A percentile compares a stretch with the other conserved stretches of the same genome.
Evolutionary conservation across 2,329 filamentous ascomycete species (phyloP).

Genomic region (Diplocarpon rosae): DNA sequence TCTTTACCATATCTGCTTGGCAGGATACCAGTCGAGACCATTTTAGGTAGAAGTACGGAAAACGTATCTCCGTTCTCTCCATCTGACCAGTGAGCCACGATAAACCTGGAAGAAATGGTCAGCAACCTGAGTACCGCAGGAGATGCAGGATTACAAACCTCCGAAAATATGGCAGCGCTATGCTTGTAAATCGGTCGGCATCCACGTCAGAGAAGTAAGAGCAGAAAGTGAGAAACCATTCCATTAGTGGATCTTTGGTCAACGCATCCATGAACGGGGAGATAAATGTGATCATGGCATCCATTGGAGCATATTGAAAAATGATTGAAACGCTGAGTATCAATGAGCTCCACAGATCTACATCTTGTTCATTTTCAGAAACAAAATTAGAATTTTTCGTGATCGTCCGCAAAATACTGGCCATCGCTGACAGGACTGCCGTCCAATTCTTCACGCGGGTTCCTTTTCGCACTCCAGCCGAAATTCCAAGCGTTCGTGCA

Average conservation of each 20-base stretch:
- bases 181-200: constrained; percentile 59
- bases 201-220: constrained; percentile 68
- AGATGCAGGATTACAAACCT: constrained; percentile 35
- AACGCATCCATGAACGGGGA: constrained; percentile 54
- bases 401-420: constrained; percentile 39
- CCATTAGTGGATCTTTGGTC: constrained; percentile 52
- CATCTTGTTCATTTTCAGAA: constrained; percentile 24
- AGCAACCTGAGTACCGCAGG: constrained; percentile 8
- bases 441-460: constrained; percentile 64
- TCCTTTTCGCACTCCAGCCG: constrained; percentile 74
- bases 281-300: constrained; percentile 62
- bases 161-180: constrained; percentile 75
- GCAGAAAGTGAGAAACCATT: constrained; percentile 77
- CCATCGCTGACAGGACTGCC: constrained; percentile 44
- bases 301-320: constrained; percentile 68
- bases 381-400: constrained; percentile 29
- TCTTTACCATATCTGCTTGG: constrained; percentile 42
- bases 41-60: constrained; percentile 55
- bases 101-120: constrained; percentile 45
- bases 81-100: constrained; percentile 62
- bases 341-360: constrained; percentile 44
- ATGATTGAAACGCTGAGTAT: constrained; percentile 52
- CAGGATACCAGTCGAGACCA: constrained; percentile 46
- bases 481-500: constrained; percentile 52
- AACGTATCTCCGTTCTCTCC: constrained; percentile 54